Percentiles rank a stretch among this genome's conserved stretches.
Evolutionary conservation across 163 green algal species (phyloP).

Genomic region (Chlamydomonas reinhardtii): DNA sequence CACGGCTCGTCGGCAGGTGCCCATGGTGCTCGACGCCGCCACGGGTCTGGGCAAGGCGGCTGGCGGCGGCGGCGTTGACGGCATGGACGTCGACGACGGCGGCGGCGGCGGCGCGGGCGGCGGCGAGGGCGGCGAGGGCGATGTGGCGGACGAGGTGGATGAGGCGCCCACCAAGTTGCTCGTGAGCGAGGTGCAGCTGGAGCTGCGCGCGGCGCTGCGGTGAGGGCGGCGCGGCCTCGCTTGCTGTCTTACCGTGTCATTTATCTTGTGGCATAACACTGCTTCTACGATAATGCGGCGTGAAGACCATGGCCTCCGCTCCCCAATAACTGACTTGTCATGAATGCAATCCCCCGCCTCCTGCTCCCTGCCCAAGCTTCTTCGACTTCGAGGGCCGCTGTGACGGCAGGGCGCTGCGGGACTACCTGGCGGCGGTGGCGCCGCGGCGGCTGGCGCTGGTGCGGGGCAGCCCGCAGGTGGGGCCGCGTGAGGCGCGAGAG

Average conservation of each 20-base stretch:
- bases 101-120: constrained; percentile 32
- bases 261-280: too few relatives aligned
- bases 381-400: constrained; percentile 78
- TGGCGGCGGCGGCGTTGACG: not conserved
- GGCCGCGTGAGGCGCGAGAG: too few relatives aligned
- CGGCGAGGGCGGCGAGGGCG: constrained; percentile 14
- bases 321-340: too few relatives aligned
- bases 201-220: constrained; percentile 56
- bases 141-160: constrained; percentile 50
- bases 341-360: too few relatives aligned
- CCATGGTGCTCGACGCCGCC: not conserved
- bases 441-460: constrained; percentile 80
- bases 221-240: constrained; percentile 1
- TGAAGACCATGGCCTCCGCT: too few relatives aligned
- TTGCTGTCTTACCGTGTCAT: not conserved
- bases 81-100: constrained; percentile 1
- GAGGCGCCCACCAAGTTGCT: constrained; percentile 73
- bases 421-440: constrained; percentile 74
- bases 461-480: constrained; percentile 48
- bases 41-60: not conserved
- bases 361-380: constrained; percentile 33
- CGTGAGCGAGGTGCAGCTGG: constrained; percentile 35
- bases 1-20: constrained; percentile 1
- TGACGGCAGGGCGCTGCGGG: constrained; percentile 76
- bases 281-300: too few relatives aligned